Percentiles rank a stretch among this genome's conserved stretches.
These are phyloP conservation scores for Taphrina betulina DNA, from an alignment of 1,139 yeast species.

Conservation along the genomic window DNA sequence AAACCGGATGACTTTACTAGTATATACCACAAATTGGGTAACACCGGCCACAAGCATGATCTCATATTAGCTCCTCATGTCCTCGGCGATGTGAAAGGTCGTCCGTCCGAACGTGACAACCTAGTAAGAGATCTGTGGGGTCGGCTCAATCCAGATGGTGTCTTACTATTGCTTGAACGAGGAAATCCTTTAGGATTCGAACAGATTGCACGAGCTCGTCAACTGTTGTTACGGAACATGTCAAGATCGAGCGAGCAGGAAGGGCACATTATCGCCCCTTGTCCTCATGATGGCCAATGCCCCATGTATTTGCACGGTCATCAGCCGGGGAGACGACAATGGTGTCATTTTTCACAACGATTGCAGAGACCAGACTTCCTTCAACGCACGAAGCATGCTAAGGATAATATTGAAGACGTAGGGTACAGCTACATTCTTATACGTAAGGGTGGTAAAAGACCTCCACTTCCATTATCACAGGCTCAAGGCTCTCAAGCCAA, in stretches of 20 bases:
- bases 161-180: conserved; percentile 73
- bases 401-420: conserved; percentile 63
- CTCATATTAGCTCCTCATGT: conserved; percentile 28
- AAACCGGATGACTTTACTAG: no score
- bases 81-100: conserved; percentile 8
- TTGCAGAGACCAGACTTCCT: conserved; percentile 75
- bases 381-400: conserved; percentile 31
- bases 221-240: conserved; percentile 62
- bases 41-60: conserved; percentile 7
- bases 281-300: conserved; percentile 82
- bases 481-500: conserved; percentile 32
- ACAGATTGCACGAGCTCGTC: conserved; percentile 84
- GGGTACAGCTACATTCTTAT: conserved; percentile 74
- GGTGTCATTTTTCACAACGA: conserved; percentile 74
- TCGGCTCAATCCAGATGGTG: conserved; percentile 51
- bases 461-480: conserved; percentile 39
- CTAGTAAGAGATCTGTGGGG: conserved; percentile 30
- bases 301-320: conserved; percentile 68
- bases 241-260: background rate
- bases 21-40: conserved; percentile 8
- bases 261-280: conserved; percentile 69
- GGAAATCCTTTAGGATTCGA: conserved; percentile 92
- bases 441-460: conserved; percentile 51
- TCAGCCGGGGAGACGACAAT: conserved; percentile 64
- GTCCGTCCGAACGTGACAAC: conserved; percentile 20